phyloP scores from a whole-genome alignment of 306 rosid genomes.

The Pterocarpus santalinus region DNA sequence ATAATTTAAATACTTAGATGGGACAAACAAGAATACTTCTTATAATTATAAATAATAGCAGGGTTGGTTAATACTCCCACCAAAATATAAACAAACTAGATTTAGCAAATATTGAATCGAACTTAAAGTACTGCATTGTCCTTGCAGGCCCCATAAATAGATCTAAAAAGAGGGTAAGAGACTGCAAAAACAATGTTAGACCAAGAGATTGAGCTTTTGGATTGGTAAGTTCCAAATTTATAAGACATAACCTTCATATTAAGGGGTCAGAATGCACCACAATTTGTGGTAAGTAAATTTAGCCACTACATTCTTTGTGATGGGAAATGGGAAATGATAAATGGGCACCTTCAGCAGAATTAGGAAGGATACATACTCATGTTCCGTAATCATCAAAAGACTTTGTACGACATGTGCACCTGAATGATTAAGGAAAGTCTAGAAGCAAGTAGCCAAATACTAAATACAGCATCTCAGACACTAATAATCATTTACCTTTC shows the following conservation, averaged over 20 bases:
- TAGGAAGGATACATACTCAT: constrained; percentile 14
- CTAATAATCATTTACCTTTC: constrained; percentile 65
- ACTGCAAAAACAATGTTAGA: constrained; percentile 13
- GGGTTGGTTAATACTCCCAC: constrained; percentile 19
- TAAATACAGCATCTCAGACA: constrained; percentile 33
- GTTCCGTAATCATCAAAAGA: constrained; percentile 8
- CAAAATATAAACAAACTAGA: constrained; percentile 32
- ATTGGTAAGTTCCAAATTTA: constrained; percentile 3
- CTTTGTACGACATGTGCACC: constrained; percentile 3
- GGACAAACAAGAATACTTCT: constrained; percentile 15
- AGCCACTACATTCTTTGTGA: not conserved
- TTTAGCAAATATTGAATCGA: constrained; percentile 27
- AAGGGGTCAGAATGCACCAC: constrained; percentile 26
- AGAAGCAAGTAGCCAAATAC: constrained; percentile 17
- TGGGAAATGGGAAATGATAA: not conserved
- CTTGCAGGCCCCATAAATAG: constrained; percentile 33
- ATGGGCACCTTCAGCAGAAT: constrained; percentile 1
- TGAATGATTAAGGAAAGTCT: constrained; percentile 16
- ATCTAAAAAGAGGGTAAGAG: constrained; percentile 23
- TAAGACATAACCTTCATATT: not conserved
- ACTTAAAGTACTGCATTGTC: constrained; percentile 3
- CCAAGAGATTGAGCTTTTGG: constrained; percentile 27
- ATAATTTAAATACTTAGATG: constrained; percentile 5
- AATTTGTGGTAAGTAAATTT: not conserved
- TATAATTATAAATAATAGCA: not conserved